A percentile compares a stretch with the other conserved stretches of the same genome.
phyloP scores from a whole-genome alignment of 2,329 filamentous ascomycete species.

The Claviceps cyperi region DNA sequence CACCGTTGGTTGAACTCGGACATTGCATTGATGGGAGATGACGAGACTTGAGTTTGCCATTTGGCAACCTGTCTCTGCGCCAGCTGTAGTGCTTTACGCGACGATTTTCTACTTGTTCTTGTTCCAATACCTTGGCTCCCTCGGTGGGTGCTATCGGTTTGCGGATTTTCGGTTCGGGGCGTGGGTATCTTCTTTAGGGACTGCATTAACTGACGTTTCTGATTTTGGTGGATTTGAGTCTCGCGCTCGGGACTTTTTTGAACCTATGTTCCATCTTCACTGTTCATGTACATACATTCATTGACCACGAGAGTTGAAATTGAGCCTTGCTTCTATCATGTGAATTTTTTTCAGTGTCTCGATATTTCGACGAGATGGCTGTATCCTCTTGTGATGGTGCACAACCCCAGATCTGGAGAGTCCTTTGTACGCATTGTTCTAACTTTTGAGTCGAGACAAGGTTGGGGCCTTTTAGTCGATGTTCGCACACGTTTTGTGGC shows the following conservation, averaged over 20 bases:
- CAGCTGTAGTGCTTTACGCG: neutral
- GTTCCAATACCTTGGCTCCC: no score
- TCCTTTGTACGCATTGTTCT: no score
- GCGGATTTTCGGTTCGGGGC: neutral
- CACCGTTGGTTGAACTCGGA: conserved; percentile 16
- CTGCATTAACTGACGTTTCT: neutral
- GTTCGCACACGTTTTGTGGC: no score
- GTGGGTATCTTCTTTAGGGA: neutral
- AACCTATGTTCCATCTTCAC: conserved; percentile 5
- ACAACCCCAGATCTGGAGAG: no score
- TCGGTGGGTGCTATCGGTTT: neutral
- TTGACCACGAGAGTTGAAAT: neutral
- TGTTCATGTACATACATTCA: conserved; percentile 6
- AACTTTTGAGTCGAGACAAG: no score
- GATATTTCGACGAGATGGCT: no score
- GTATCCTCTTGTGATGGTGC: no score
- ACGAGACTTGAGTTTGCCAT: neutral
- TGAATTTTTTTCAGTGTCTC: no score
- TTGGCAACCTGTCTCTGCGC: neutral
- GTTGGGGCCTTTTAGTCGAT: no score
- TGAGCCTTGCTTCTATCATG: no score
- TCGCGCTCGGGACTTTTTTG: conserved; percentile 2
- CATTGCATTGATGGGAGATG: neutral
- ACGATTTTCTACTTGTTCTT: neutral
- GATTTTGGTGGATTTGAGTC: neutral